These are phyloP conservation scores for Geosmithia morbida DNA, from an alignment of 2,329 filamentous ascomycete genomes.

Conservation along the genomic window DNA sequence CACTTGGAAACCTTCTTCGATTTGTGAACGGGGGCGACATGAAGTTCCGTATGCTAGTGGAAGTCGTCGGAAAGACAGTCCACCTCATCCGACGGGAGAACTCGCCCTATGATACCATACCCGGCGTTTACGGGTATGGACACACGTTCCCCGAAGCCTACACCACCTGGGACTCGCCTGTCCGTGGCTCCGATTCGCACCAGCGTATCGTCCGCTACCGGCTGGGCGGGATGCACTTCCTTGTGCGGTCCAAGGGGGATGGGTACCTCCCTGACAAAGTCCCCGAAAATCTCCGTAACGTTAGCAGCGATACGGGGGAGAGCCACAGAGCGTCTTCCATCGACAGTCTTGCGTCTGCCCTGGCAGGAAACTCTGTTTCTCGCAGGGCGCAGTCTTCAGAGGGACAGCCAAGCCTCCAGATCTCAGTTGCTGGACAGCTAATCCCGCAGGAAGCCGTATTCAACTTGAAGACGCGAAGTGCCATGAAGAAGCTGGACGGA, in stretches of 20 bases:
- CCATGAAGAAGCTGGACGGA: conserved; percentile 3
- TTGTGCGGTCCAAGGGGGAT: conserved; percentile 41
- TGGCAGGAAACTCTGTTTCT: background rate
- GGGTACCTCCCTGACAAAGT: conserved; percentile 26
- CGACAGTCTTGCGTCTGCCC: background rate
- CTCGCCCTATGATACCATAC: conserved; percentile 39
- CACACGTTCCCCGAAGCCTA: conserved; percentile 54
- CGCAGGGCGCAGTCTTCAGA: no score
- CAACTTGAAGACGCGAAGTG: conserved; percentile 22
- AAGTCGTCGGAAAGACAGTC: conserved; percentile 36
- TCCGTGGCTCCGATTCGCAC: conserved; percentile 41
- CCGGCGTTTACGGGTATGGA: conserved; percentile 42
- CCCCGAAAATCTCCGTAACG: no score
- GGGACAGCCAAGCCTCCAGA: background rate
- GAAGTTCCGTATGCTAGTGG: conserved; percentile 39
- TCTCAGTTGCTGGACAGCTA: conserved; percentile 5
- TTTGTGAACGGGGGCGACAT: conserved; percentile 29
- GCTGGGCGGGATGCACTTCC: conserved; percentile 26
- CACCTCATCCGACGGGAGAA: conserved; percentile 47
- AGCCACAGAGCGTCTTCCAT: background rate
- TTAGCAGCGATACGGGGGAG: background rate
- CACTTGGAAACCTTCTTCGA: conserved; percentile 40
- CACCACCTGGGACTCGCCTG: conserved; percentile 44
- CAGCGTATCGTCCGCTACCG: conserved; percentile 46
- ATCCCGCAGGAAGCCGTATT: conserved; percentile 16